Evolutionary conservation across 129 eudicot species (phyloP).

Genomic region (Escallonia rubra): DNA sequence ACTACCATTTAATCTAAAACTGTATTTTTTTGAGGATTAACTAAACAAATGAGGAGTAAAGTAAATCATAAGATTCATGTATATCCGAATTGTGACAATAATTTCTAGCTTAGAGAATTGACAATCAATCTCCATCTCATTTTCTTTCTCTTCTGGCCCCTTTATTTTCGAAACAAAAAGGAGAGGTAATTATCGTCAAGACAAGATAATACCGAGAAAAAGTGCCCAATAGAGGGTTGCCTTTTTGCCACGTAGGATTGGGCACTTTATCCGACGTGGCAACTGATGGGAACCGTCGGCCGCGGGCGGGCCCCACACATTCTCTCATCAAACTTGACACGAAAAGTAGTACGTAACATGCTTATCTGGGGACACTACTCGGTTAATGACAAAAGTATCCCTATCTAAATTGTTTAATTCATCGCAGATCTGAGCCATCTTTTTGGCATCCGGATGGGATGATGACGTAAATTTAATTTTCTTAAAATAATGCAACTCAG

Average conservation of each 20-base stretch:
- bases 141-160: too few species aligned
- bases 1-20: too few species aligned
- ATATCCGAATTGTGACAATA: too few species aligned
- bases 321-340: neutral
- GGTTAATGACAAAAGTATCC: neutral
- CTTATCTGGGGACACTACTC: neutral
- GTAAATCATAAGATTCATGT: too few species aligned
- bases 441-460: neutral
- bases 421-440: slow-evolving; percentile 7
- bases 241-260: slow-evolving; percentile 26
- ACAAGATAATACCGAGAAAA: slow-evolving; percentile 27
- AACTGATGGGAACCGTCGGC: neutral
- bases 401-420: neutral
- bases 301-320: neutral
- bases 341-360: neutral
- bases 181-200: slow-evolving; percentile 1
- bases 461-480: neutral
- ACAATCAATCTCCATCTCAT: too few species aligned
- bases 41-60: too few species aligned
- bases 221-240: slow-evolving; percentile 26
- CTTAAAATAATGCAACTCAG: neutral
- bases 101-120: too few species aligned
- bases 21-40: too few species aligned
- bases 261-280: slow-evolving; percentile 34
- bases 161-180: too few species aligned